Base-by-base conservation (phyloP, 116 monocot species). In the Cymodocea nodosa region DNA sequence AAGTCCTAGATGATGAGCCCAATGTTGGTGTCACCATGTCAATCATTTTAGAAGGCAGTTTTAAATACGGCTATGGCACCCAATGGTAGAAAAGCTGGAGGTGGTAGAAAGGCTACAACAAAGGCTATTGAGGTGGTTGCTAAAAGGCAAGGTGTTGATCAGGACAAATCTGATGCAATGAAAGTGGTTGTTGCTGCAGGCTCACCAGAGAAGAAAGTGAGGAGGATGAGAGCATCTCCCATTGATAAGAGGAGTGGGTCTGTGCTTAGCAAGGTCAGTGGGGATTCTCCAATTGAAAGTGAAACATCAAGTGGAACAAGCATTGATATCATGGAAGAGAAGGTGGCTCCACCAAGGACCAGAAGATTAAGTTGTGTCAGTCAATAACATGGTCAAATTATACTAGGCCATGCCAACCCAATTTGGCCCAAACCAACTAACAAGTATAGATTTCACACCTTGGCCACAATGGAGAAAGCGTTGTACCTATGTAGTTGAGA, bases 171-270 rank as follows among this genome's bases (percentile, higher is more conserved):
- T 8, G 76, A 82, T 23, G 68, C 82, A 49, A 40, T 82, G 62
- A 84, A 79, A 59, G 83, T 81, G 15, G 72, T 44, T 6, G 82
- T 73, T 24, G 56, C 70, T 23, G 53, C 35, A 35, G 56, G 12
- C 17, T 90, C 91, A 2, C 97, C 97, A 1, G 83, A 91, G 62
- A 90, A 85, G 75, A 97, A 97, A 72, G 88, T 91, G n/a, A 80
- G 97, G 72, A 97, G 80, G 81, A 91, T 85, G 57, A 83, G 88
- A 25, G 75, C 61, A 3, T 97, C 91, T 15, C 91, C 97, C 3
- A 87, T 97, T 75, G 85, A 91, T 65, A 88, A 87, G 82, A 91
- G 90, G 75, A 91, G 91, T 22, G 82, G 88, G 0, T 80, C 78
- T 0, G 53, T 89, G 17, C 58, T 86, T 36, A 80, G 74, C 1